These are phyloP conservation scores for Colletotrichum caudatum DNA, from an alignment of 2,329 filamentous ascomycete genomes.

Conservation along the genomic window DNA sequence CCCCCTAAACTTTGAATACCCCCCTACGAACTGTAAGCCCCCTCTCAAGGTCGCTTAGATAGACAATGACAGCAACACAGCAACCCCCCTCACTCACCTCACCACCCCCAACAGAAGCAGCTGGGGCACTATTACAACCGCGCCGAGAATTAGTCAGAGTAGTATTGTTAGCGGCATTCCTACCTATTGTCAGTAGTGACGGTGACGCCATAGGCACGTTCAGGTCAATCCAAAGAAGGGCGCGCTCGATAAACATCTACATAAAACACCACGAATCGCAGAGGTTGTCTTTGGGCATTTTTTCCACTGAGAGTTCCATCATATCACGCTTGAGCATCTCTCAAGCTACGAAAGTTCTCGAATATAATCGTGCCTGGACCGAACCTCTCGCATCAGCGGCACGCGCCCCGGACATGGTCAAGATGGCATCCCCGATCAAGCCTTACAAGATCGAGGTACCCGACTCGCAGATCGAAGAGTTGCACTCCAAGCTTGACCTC, in stretches of 20 bases:
- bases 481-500: slow-evolving; percentile 50
- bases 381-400: neutral
- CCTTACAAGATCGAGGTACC: slow-evolving; percentile 53
- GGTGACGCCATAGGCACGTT: slow-evolving; percentile 31
- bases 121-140: neutral
- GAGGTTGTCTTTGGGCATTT: neutral
- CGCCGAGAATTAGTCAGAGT: slow-evolving; percentile 2
- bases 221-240: slow-evolving; percentile 22
- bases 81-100: neutral
- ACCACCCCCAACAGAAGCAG: neutral
- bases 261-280: slow-evolving; percentile 5
- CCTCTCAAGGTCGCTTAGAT: too few species aligned
- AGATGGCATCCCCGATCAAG: slow-evolving; percentile 42
- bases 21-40: too few species aligned
- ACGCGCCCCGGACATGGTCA: neutral
- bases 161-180: neutral
- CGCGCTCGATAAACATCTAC: neutral
- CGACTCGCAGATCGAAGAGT: slow-evolving; percentile 46
- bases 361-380: neutral
- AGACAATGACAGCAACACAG: too few species aligned
- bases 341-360: neutral
- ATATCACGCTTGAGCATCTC: neutral
- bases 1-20: too few species aligned
- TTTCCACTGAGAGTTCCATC: neutral
- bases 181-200: neutral